phyloP scores from a whole-genome alignment of 1,284 basidiomycete species.

The Trametes sp. region DNA sequence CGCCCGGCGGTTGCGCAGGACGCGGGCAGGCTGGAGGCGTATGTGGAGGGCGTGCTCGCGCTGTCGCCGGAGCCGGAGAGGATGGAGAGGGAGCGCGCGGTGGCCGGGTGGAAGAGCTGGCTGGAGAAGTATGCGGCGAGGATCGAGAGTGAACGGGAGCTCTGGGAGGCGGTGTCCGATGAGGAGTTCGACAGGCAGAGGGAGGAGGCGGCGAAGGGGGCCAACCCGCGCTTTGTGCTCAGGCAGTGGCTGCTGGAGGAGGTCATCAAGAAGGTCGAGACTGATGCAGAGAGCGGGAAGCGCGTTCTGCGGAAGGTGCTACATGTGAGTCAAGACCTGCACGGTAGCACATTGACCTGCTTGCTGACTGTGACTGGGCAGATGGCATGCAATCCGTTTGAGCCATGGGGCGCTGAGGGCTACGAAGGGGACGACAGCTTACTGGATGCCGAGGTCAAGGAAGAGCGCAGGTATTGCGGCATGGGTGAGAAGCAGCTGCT shows the following conservation, averaged over 20 bases:
- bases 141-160: slow-evolving; percentile 59
- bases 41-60: slow-evolving; percentile 59
- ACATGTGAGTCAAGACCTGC: slow-evolving; percentile 56
- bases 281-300: slow-evolving; percentile 64
- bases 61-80: slow-evolving; percentile 53
- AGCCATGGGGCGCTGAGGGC: slow-evolving; percentile 79
- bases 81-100: slow-evolving; percentile 53
- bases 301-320: slow-evolving; percentile 77
- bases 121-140: slow-evolving; percentile 72
- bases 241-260: slow-evolving; percentile 95
- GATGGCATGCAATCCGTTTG: slow-evolving; percentile 86
- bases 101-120: slow-evolving; percentile 67
- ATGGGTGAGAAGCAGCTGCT: slow-evolving; percentile 79
- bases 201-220: slow-evolving; percentile 53
- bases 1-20: slow-evolving; percentile 51
- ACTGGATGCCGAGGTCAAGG: slow-evolving; percentile 65
- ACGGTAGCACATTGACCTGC: slow-evolving; percentile 24
- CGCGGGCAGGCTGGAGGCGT: slow-evolving; percentile 40
- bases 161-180: slow-evolving; percentile 43
- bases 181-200: slow-evolving; percentile 53
- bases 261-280: slow-evolving; percentile 77
- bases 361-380: slow-evolving; percentile 39
- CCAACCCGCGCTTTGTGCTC: slow-evolving; percentile 89
- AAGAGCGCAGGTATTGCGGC: slow-evolving; percentile 81
- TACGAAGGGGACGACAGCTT: slow-evolving; percentile 48